Conservation (phyloP, 2,329 filamentous ascomycete species). For the Trichoderma citrinoviride region DNA sequence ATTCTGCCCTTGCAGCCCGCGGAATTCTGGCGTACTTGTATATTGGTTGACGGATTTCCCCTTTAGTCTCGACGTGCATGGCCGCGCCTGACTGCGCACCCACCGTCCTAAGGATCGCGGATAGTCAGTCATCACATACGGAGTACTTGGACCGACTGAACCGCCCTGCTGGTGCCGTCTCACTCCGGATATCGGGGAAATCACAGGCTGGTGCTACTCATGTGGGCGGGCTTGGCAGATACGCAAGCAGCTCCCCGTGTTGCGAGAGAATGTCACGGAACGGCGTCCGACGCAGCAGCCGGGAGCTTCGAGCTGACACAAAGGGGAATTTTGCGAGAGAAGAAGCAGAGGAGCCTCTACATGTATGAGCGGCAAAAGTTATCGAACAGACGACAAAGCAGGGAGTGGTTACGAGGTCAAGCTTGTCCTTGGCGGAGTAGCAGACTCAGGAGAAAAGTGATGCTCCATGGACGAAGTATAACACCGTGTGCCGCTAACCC, state of each 20-base stretch:
- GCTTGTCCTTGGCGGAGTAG: not conserved
- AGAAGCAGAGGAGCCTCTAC: not conserved
- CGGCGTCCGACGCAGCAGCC: not conserved
- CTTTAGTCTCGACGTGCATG: slow-evolving; percentile 8
- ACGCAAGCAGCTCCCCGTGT: not conserved
- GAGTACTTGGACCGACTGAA: slow-evolving; percentile 3
- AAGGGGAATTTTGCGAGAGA: not conserved
- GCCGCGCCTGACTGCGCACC: not conserved
- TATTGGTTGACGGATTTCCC: slow-evolving; percentile 17
- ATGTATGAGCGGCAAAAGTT: not conserved
- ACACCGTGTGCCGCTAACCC: not conserved
- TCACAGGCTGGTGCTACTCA: not conserved
- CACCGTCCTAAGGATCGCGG: not conserved
- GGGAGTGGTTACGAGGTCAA: not conserved
- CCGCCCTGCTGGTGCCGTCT: slow-evolving; percentile 10
- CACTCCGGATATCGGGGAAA: slow-evolving; percentile 15
- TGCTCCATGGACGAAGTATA: no score
- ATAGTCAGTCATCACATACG: not conserved
- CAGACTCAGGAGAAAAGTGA: not conserved
- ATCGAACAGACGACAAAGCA: not conserved
- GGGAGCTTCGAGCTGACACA: not conserved
- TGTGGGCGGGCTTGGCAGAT: not conserved
- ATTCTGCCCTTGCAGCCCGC: not conserved
- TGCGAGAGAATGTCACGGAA: not conserved
- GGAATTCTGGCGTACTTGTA: not conserved